These are phyloP conservation scores for Pleomassaria siparia DNA, from an alignment of 2,329 filamentous ascomycete genomes.

Conservation along the genomic window DNA sequence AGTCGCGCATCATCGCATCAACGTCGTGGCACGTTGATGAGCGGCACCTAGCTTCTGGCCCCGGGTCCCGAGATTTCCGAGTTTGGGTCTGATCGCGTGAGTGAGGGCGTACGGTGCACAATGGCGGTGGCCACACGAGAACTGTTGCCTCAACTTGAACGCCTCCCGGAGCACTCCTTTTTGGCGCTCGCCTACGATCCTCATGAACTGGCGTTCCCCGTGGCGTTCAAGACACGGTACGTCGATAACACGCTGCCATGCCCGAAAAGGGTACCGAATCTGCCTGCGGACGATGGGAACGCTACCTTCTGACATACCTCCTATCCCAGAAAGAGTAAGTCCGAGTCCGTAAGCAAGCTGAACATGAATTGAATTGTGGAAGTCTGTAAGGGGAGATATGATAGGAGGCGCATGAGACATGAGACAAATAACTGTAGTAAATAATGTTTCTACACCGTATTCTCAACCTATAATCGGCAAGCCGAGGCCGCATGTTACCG, in stretches of 20 bases:
- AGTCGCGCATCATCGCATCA: constrained; percentile 3
- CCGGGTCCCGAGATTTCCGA: not conserved
- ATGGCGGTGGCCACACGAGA: not conserved
- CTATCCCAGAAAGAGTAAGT: not conserved
- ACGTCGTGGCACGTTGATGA: constrained; percentile 4
- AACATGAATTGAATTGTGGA: not conserved
- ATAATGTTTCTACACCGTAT: not conserved
- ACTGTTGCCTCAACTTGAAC: not conserved
- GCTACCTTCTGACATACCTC: not conserved
- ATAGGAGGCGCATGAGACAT: not conserved
- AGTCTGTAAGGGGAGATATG: not conserved
- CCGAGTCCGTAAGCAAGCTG: not conserved
- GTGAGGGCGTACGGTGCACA: not conserved
- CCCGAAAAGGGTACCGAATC: no score
- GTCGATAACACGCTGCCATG: no score
- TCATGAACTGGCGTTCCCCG: no score
- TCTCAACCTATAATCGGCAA: not conserved
- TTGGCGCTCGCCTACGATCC: no score
- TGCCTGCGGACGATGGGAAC: no score
- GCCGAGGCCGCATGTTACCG: not conserved
- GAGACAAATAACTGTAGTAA: not conserved
- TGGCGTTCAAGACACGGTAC: no score
- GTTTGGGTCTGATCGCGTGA: not conserved
- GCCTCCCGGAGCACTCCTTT: no score
- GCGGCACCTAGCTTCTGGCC: not conserved